A percentile compares a stretch with the other conserved stretches of the same genome.
Evolutionary conservation across 768 basidiomycete genomes (phyloP).

Genomic region (Russula emetica): DNA sequence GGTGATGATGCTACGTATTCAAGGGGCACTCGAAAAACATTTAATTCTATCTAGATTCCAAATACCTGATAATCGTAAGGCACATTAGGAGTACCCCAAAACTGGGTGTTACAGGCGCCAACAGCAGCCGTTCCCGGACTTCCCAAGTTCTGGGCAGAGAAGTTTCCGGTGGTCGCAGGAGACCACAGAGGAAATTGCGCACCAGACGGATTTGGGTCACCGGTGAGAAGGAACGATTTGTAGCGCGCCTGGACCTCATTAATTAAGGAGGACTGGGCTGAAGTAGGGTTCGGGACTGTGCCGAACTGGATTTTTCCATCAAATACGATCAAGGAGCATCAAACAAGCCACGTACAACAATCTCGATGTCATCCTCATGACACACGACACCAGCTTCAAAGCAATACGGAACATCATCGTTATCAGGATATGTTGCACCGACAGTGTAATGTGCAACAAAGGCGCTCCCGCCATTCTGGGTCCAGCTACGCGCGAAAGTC

Average conservation of each 20-base stretch:
- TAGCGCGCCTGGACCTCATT: conserved; percentile 68
- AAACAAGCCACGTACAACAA: conserved; percentile 50
- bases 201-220: conserved; percentile 56
- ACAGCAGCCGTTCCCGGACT: conserved; percentile 47
- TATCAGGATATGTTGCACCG: conserved; percentile 70
- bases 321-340: conserved; percentile 34
- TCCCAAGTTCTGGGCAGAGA: conserved; percentile 60
- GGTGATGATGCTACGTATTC: not conserved
- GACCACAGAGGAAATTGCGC: conserved; percentile 48
- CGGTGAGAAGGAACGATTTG: conserved; percentile 56
- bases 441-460: conserved; percentile 61
- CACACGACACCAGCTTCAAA: conserved; percentile 55
- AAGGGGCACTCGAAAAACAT: not conserved
- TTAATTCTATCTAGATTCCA: conserved; percentile 15
- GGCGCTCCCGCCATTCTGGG: conserved; percentile 56
- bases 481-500: conserved; percentile 69
- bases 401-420: conserved; percentile 54
- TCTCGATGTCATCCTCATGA: conserved; percentile 79
- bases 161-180: conserved; percentile 46
- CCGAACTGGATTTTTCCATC: conserved; percentile 39
- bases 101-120: conserved; percentile 58
- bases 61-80: conserved; percentile 71
- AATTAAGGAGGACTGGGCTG: conserved; percentile 54
- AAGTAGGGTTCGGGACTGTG: conserved; percentile 51
- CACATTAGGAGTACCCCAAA: conserved; percentile 58